Base-by-base conservation (phyloP, 2,329 filamentous ascomycete genomes). In the Dothistroma pini region DNA sequence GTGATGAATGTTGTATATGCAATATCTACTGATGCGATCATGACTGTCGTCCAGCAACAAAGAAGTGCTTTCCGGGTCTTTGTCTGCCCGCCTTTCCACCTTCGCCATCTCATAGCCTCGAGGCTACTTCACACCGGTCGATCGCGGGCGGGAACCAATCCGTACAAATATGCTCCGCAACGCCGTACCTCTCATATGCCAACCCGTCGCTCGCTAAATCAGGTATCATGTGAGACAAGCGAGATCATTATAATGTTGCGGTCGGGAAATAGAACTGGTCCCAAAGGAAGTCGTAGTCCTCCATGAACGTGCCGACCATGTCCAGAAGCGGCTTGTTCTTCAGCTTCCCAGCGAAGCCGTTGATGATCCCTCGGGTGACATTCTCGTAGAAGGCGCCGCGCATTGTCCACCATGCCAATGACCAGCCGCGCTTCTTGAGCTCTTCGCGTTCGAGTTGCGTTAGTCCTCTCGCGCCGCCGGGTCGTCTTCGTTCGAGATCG, bases 241-340 rank as follows among this genome's bases (percentile, higher is more conserved):
- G 49, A 41, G 56, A 49, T 16, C 50, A 41, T 72, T 71, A 84
- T 63, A 84, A 67, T 5, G 84, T 88, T 29, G 84, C 82, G 1
- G 85, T 88, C 19, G 85, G 82, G 76, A 97, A 99, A 77, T 97
- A 96, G 76, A 97, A 97, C 70, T 96, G 93, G 77, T 97, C 92
- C 95, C 95, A 99, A 34, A 99, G 81, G 75, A 96, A 97, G 76
- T 96, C 91, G 74, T 99, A 99, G 75, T 99, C 95, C 74, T 97
- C 92, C 65, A 97, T 77, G 51, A 99, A 89, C 60, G 90, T 91
- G 9, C 88, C 89, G 25, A 96, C 81, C 73, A 99, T 85, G 66
- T 89, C 87, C 52, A 96, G 84, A 75, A 96, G 81, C 56, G 89
- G 87, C 71, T 88, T 89, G 67, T 86, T 80, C 72, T 81, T 87